A percentile compares a stretch with the other conserved stretches of the same genome.
Conservation (phyloP, 495 filamentous ascomycete genomes). For the Jackrogersella minutella region DNA sequence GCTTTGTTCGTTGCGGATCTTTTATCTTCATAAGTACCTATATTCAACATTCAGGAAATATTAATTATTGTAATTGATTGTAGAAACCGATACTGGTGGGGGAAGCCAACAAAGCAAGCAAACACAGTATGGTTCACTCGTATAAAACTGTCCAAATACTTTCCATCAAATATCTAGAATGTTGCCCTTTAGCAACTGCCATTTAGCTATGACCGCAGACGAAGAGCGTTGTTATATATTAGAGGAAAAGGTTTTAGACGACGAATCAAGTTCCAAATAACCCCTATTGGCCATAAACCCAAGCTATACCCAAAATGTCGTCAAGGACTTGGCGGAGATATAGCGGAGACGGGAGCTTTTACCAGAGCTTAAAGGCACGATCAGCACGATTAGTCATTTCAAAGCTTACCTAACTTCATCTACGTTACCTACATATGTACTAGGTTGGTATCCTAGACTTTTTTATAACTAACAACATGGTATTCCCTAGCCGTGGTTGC, state of each 20-base stretch:
- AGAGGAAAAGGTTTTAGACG: background rate
- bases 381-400: background rate
- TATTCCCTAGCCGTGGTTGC: slow-evolving; percentile 28
- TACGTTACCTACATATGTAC: background rate
- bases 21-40: too few species aligned
- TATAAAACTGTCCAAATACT: too few species aligned
- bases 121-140: too few species aligned
- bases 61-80: too few species aligned
- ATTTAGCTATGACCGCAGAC: too few species aligned
- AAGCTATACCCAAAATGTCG: background rate
- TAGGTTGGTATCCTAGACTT: background rate
- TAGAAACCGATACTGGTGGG: too few species aligned
- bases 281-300: background rate
- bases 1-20: too few species aligned
- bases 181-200: too few species aligned
- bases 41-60: too few species aligned
- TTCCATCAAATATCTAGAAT: too few species aligned
- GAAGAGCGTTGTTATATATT: background rate
- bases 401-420: background rate
- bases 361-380: background rate
- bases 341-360: too few species aligned
- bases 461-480: slow-evolving; percentile 4
- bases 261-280: background rate
- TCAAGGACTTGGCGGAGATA: background rate
- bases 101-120: background rate